Evolutionary conservation across 371 early-diverging fungal genomes (phyloP).

Genomic region (Circinella minor): DNA sequence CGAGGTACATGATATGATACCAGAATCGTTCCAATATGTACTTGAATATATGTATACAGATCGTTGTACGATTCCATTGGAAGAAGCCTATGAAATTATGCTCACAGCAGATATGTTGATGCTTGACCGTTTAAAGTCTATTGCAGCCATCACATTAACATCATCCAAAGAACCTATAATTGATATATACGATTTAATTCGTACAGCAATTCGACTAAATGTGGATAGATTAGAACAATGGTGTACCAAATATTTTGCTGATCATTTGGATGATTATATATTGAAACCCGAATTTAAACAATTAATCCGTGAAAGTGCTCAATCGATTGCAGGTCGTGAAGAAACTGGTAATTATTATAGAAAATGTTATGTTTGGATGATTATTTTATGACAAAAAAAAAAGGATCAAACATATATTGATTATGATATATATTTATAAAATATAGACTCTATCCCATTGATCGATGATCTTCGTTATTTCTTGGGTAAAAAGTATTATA

Average conservation of each 20-base stretch:
- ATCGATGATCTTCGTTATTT: slow-evolving; percentile 45
- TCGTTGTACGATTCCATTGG: slow-evolving; percentile 32
- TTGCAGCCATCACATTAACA: slow-evolving; percentile 40
- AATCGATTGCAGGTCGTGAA: slow-evolving; percentile 35
- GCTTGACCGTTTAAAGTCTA: slow-evolving; percentile 36
- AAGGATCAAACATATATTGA: not conserved
- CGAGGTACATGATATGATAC: slow-evolving; percentile 25
- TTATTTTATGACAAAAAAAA: not conserved
- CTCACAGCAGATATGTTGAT: slow-evolving; percentile 36
- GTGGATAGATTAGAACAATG: slow-evolving; percentile 43
- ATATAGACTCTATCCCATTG: slow-evolving; percentile 42
- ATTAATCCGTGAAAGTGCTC: slow-evolving; percentile 34
- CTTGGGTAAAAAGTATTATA: slow-evolving; percentile 35
- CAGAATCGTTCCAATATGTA: slow-evolving; percentile 34
- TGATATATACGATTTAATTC: slow-evolving; percentile 35
- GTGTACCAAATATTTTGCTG: slow-evolving; percentile 42
- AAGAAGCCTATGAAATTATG: slow-evolving; percentile 40
- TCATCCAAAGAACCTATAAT: slow-evolving; percentile 27
- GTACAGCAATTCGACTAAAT: slow-evolving; percentile 31
- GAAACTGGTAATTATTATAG: slow-evolving; percentile 32
- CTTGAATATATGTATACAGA: slow-evolving; percentile 49
- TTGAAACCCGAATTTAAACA: slow-evolving; percentile 25
- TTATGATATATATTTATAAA: not conserved
- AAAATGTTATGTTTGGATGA: no score
- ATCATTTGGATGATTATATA: slow-evolving; percentile 34